Evolutionary conservation across 768 basidiomycete genomes (phyloP).

Genomic region (Nidularia sp.): DNA sequence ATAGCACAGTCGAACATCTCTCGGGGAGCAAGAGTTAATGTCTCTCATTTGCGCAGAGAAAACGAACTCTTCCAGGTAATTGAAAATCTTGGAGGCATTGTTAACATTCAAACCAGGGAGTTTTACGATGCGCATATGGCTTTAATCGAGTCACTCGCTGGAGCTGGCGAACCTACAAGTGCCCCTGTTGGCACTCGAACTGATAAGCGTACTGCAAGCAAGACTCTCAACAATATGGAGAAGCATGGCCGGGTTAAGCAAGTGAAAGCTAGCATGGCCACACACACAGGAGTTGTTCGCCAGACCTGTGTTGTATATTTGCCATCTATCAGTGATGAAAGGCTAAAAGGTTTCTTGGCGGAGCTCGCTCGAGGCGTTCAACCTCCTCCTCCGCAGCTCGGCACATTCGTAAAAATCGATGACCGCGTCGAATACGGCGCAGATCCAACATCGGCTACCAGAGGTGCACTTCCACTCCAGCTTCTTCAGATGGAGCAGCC

Average conservation of each 20-base stretch:
- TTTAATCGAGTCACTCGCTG: constrained; percentile 52
- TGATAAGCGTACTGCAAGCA: constrained; percentile 69
- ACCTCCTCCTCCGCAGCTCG: constrained; percentile 25
- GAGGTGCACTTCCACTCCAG: constrained; percentile 36
- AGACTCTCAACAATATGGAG: constrained; percentile 60
- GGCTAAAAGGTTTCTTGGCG: constrained; percentile 54
- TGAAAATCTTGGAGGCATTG: constrained; percentile 62
- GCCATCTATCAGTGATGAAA: constrained; percentile 48
- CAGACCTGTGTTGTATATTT: constrained; percentile 64
- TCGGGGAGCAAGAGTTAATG: constrained; percentile 46
- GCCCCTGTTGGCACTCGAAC: constrained; percentile 62
- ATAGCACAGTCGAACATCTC: neutral
- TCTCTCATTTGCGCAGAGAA: constrained; percentile 76
- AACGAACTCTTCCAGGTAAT: constrained; percentile 72
- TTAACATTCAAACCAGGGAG: constrained; percentile 63
- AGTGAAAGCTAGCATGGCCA: constrained; percentile 60
- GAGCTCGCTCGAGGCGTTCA: constrained; percentile 40
- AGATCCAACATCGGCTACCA: constrained; percentile 20
- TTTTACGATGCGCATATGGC: constrained; percentile 64
- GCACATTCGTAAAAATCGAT: constrained; percentile 45
- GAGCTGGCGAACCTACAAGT: constrained; percentile 66
- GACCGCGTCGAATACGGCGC: constrained; percentile 55
- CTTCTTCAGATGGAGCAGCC: constrained; percentile 44
- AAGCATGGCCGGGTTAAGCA: constrained; percentile 64
- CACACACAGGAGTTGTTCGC: constrained; percentile 54